Base-by-base conservation (phyloP, 129 eudicot species). In the Tagetes patula region DNA sequence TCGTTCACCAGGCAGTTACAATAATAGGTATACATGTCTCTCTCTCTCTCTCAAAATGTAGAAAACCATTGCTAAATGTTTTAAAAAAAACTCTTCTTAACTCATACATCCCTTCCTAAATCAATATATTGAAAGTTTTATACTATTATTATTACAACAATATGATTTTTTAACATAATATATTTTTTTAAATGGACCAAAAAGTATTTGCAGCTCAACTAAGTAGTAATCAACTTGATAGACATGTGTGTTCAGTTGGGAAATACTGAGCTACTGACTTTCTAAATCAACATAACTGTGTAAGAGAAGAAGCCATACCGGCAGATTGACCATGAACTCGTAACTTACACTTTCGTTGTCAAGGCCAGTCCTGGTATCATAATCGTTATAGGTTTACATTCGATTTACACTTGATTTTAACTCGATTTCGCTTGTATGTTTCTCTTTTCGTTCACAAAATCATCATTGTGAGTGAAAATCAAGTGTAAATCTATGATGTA, bases 1-100 rank as follows among this genome's bases (percentile, higher is more conserved):
- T 69, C 88, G 88, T 50, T 76, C 82, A 0, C 88, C 72, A 75
- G 79, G 78, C 62, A 80, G 86, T 65, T 87, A 83, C 53, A 78
- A 55, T 71, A 84, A 65, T 71, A 81, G 96, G 99, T 94, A 84
- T 45, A 59, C 54, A 1, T 73, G 27, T 75, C 58, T 56, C 70
- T 66, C 76, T 31, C 36, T 27, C 65, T 9, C 62, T 40, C 77
- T 7, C 12, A 33, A 13, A 33, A 5, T 67, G 2, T 46, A 32
- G 30, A 56, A 31, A 58, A 56, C 27, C 37, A 8, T 6, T 27
- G 63, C 38, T 56, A 56, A 56, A 58, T 7, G 64, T 7, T 5
- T 14, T 14, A 12, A 60, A 34, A 60, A 60, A 60, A 3, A 0
- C 12, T 9, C 10, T 56, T 56, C 13, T 56, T 53, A 49, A 31